Percentiles rank a stretch among this genome's conserved stretches.
Conservation (phyloP, 176 grass and related monocot species). For the Bothriochloa decipiens region DNA sequence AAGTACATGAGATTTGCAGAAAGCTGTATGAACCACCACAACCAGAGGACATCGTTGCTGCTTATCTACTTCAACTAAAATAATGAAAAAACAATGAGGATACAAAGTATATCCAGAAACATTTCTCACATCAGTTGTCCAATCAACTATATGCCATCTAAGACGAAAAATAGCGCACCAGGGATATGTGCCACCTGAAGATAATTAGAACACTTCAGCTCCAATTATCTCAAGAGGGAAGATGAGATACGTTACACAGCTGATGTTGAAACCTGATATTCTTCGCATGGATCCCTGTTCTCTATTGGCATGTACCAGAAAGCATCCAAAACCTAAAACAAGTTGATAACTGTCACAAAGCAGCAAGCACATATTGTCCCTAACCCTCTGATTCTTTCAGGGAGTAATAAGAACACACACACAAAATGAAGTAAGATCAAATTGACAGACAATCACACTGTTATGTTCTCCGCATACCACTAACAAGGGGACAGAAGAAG, state of each 20-base stretch:
- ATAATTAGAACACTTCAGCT: conserved; percentile 46
- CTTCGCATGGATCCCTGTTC: conserved; percentile 73
- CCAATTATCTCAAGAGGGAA: conserved; percentile 17
- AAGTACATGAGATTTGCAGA: background rate
- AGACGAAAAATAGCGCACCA: conserved; percentile 74
- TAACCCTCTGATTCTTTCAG: background rate
- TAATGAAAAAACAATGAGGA: background rate
- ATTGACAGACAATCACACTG: background rate
- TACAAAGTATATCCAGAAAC: conserved; percentile 3
- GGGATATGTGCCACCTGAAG: conserved; percentile 75
- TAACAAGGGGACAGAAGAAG: background rate
- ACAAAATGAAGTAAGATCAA: background rate
- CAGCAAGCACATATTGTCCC: background rate
- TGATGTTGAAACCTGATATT: conserved; percentile 72
- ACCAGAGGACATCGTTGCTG: background rate
- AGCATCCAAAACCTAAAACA: conserved; percentile 80
- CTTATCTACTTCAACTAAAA: conserved; percentile 27
- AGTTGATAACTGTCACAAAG: background rate
- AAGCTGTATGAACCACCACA: background rate
- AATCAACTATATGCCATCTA: conserved; percentile 71
- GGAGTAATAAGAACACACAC: background rate
- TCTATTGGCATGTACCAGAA: conserved; percentile 93
- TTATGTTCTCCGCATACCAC: background rate
- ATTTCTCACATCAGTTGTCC: conserved; percentile 64
- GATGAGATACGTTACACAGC: background rate